Conservation (phyloP, 2,329 filamentous ascomycete species). For the Curvularia eragrostidis region DNA sequence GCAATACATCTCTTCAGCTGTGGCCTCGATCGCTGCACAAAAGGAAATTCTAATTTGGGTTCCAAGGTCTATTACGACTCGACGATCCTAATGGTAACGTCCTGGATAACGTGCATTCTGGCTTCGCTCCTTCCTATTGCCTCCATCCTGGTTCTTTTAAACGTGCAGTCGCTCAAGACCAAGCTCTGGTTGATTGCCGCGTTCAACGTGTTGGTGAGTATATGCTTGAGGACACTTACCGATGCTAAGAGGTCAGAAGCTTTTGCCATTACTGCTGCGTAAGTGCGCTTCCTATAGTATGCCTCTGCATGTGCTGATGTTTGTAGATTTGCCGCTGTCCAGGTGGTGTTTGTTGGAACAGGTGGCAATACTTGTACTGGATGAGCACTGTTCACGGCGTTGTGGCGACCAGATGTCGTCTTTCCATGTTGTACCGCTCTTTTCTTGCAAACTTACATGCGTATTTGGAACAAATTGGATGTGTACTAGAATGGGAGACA, state of each 20-base stretch:
- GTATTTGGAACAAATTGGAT: not conserved
- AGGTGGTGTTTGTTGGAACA: conserved; percentile 9
- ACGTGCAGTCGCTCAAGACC: conserved; percentile 17
- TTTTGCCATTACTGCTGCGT: conserved; percentile 39
- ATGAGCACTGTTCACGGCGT: not conserved
- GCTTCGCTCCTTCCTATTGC: conserved; percentile 32
- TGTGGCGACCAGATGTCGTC: not conserved
- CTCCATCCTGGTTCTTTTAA: conserved; percentile 26
- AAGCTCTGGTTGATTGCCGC: conserved; percentile 26
- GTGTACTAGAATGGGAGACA: not conserved
- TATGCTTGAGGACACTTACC: conserved; percentile 29
- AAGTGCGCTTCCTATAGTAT: conserved; percentile 5
- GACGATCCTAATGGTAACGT: conserved; percentile 13
- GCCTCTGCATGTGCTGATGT: not conserved
- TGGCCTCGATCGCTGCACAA: conserved; percentile 4
- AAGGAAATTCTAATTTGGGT: not conserved
- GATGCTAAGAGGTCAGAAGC: conserved; percentile 33
- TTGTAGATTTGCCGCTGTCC: conserved; percentile 12
- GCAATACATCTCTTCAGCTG: conserved; percentile 15
- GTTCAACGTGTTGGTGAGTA: conserved; percentile 33
- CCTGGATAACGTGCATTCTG: conserved; percentile 27
- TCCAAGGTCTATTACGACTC: conserved; percentile 5
- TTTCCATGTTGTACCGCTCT: not conserved
- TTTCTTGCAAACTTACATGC: not conserved
- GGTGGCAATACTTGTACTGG: not conserved